These are phyloP conservation scores for Spathaspora boniae DNA, from an alignment of 805 yeast species.

Conservation along the genomic window DNA sequence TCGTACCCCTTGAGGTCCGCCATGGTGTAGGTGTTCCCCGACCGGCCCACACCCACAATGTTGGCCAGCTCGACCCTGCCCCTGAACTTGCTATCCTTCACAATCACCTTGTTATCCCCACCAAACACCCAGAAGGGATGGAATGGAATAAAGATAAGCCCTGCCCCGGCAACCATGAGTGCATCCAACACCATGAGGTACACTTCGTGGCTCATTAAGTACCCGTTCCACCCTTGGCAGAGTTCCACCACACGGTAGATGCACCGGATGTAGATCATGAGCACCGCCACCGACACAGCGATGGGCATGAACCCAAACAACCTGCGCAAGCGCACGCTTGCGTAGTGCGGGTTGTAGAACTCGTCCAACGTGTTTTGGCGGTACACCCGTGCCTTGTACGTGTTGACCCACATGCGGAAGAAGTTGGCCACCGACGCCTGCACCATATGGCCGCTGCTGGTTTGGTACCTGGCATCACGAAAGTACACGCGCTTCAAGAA, in stretches of 20 bases:
- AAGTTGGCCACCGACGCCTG: constrained; percentile 17
- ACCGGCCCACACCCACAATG: too few species aligned
- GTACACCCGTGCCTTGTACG: constrained; percentile 17
- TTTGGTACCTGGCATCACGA: constrained; percentile 6
- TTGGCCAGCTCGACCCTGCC: too few species aligned
- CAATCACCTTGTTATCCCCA: constrained; percentile 27
- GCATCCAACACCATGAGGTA: constrained; percentile 36
- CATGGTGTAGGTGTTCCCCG: too few species aligned
- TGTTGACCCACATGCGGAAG: constrained; percentile 23
- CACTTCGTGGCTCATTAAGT: constrained; percentile 32
- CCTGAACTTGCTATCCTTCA: constrained; percentile 12
- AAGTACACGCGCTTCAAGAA: constrained; percentile 28
- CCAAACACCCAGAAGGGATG: constrained; percentile 35
- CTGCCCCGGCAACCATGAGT: constrained; percentile 29
- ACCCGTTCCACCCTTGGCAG: constrained; percentile 34
- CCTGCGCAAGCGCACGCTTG: constrained; percentile 17
- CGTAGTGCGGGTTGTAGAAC: constrained; percentile 24
- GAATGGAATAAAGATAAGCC: constrained; percentile 29
- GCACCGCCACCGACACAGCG: constrained; percentile 28
- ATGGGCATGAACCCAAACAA: constrained; percentile 26
- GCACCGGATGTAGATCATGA: constrained; percentile 29
- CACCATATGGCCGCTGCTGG: constrained; percentile 8
- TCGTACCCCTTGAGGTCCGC: too few species aligned
- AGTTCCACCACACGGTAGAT: constrained; percentile 38
- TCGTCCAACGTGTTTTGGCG: constrained; percentile 20